Evolutionary conservation across 75 land plant genomes (phyloP).

Genomic region (Cunninghamia lanceolata): DNA sequence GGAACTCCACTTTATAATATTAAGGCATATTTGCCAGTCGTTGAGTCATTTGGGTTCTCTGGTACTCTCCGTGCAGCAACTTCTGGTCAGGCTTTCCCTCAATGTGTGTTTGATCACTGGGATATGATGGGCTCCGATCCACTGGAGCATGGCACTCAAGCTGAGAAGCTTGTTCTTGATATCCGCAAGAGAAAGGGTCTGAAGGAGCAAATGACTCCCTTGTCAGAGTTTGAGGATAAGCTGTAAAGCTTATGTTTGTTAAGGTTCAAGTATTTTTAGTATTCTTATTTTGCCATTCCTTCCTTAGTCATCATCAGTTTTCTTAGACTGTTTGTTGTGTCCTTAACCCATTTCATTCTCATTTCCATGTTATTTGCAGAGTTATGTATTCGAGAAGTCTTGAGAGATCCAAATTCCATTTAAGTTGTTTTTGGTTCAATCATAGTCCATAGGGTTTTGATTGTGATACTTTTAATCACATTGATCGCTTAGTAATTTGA

Average conservation of each 20-base stretch:
- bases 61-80: conserved; percentile 41
- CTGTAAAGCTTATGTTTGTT: conserved; percentile 16
- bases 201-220: conserved; percentile 66
- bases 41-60: conserved; percentile 41
- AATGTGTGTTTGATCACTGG: conserved; percentile 47
- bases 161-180: conserved; percentile 34
- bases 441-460: too few species aligned
- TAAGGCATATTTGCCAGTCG: conserved; percentile 43
- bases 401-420: too few species aligned
- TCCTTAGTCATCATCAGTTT: too few species aligned
- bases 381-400: too few species aligned
- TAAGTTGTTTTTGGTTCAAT: too few species aligned
- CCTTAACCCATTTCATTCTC: too few species aligned
- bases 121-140: conserved; percentile 61
- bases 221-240: conserved; percentile 63
- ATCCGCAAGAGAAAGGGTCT: conserved; percentile 70
- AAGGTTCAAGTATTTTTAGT: too few species aligned
- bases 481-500: too few species aligned
- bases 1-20: conserved; percentile 43
- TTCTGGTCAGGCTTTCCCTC: conserved; percentile 47
- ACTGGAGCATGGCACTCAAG: conserved; percentile 40
- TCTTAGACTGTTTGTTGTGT: too few species aligned
- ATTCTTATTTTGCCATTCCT: too few species aligned
- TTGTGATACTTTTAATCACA: too few species aligned
- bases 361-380: too few species aligned